Evolutionary conservation across 768 basidiomycete genomes (phyloP).

Genomic region (Stropharia rugosoannulata): DNA sequence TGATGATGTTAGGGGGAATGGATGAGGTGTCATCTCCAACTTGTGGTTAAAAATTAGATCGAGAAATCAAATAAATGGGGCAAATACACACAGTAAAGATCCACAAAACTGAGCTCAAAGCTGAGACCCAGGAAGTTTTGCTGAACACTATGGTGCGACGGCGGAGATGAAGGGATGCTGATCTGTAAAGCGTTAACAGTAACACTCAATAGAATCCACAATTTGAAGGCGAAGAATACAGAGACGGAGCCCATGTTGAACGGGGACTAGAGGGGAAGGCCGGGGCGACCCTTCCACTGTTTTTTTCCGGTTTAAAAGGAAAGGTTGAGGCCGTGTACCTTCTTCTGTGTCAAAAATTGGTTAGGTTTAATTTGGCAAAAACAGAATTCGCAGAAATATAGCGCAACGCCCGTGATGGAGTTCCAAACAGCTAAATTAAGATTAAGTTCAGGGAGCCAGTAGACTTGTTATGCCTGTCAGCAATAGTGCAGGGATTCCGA

Average conservation of each 20-base stretch:
- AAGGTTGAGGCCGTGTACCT: too few relatives aligned
- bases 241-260: background rate
- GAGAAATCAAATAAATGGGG: background rate
- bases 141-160: conserved; percentile 37
- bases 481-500: too few relatives aligned
- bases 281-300: too few relatives aligned
- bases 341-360: too few relatives aligned
- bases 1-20: conserved; percentile 54
- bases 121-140: conserved; percentile 65
- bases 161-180: conserved; percentile 31
- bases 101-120: conserved; percentile 62
- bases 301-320: too few relatives aligned
- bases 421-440: too few relatives aligned
- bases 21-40: conserved; percentile 52
- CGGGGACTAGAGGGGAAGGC: too few relatives aligned
- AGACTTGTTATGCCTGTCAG: too few relatives aligned
- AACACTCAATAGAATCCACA: conserved; percentile 10
- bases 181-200: conserved; percentile 28
- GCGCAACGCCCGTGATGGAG: too few relatives aligned
- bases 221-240: conserved; percentile 11
- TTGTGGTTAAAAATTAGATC: conserved; percentile 14
- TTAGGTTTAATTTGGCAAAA: too few relatives aligned
- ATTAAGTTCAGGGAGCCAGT: too few relatives aligned
- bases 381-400: too few relatives aligned
- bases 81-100: conserved; percentile 45